Evolutionary conservation across 345 rosid species (phyloP).

Genomic region (Salix caprea): DNA sequence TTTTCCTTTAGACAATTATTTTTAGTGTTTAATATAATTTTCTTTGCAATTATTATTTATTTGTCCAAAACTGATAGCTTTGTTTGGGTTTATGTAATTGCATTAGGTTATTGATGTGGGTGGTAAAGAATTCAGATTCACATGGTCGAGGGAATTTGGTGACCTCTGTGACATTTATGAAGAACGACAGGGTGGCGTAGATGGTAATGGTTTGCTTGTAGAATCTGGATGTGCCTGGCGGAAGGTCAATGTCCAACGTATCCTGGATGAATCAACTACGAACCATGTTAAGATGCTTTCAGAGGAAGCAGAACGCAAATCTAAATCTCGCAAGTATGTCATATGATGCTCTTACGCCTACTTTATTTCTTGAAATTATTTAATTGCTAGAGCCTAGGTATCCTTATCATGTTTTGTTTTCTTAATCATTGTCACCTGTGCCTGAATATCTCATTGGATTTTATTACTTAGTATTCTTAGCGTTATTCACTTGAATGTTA

Average conservation of each 20-base stretch:
- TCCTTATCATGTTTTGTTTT: neutral
- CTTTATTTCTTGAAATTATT: neutral
- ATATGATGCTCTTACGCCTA: neutral
- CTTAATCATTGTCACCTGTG: neutral
- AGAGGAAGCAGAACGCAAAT: slow-evolving; percentile 88
- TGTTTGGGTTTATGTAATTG: neutral
- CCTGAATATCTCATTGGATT: neutral
- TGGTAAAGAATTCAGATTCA: slow-evolving; percentile 89
- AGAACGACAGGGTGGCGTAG: slow-evolving; percentile 70
- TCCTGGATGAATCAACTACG: slow-evolving; percentile 81
- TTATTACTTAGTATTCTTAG: neutral
- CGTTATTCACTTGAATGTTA: neutral
- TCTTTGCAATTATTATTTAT: neutral
- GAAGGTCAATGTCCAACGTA: slow-evolving; percentile 79
- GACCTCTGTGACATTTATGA: slow-evolving; percentile 90
- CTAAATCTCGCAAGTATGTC: slow-evolving; percentile 75
- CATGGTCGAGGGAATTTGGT: slow-evolving; percentile 81
- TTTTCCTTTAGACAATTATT: too few relatives aligned
- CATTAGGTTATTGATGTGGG: slow-evolving; percentile 82
- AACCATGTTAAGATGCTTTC: slow-evolving; percentile 92
- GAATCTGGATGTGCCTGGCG: slow-evolving; percentile 97
- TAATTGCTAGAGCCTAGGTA: neutral
- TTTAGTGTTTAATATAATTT: neutral
- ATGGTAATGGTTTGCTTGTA: slow-evolving; percentile 76
- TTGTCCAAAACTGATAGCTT: neutral